Evolutionary conservation across 192 early-diverging fungal genomes (phyloP).

Genomic region (Coemansia nantahalensis): DNA sequence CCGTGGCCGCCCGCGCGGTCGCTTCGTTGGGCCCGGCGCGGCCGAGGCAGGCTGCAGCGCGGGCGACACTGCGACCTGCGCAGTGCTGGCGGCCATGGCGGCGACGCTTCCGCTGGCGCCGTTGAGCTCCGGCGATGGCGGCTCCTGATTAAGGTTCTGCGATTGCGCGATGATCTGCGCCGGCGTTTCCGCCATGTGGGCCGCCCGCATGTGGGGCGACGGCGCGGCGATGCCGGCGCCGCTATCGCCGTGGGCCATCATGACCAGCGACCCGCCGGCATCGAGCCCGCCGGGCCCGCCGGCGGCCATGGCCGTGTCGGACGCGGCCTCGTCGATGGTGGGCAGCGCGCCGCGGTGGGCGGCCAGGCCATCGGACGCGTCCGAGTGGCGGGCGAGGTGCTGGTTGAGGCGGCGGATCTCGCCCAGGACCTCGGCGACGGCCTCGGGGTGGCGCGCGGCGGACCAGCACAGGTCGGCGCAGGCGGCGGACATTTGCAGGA

Average conservation of each 20-base stretch:
- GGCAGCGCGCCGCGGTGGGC: slow-evolving; percentile 13
- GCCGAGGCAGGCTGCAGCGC: slow-evolving; percentile 5
- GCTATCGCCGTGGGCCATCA: slow-evolving; percentile 20
- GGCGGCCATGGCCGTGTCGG: background rate
- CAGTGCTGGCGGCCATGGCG: background rate
- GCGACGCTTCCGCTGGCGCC: slow-evolving; percentile 2
- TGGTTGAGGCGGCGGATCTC: slow-evolving; percentile 48
- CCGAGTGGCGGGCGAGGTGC: slow-evolving; percentile 31
- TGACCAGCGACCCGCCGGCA: slow-evolving; percentile 27
- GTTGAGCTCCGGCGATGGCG: slow-evolving; percentile 44
- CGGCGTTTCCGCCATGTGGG: slow-evolving; percentile 10
- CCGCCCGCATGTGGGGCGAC: slow-evolving; percentile 2
- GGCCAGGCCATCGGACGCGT: background rate
- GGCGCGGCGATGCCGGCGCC: background rate
- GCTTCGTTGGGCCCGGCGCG: slow-evolving; percentile 29
- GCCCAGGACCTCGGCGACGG: slow-evolving; percentile 45
- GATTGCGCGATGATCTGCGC: slow-evolving; percentile 38
- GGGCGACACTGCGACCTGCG: slow-evolving; percentile 2
- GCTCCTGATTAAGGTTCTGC: slow-evolving; percentile 26
- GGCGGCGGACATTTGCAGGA: slow-evolving; percentile 43
- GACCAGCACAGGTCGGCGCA: slow-evolving; percentile 53
- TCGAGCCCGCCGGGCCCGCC: background rate
- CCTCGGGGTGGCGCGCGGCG: slow-evolving; percentile 44
- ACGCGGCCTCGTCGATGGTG: slow-evolving; percentile 24
- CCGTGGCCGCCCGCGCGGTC: slow-evolving; percentile 42